Percentiles rank a stretch among this genome's conserved stretches.
These are phyloP conservation scores for Axilococcus clingmanii DNA, from an alignment of 139 green algal species.

Conservation along the genomic window DNA sequence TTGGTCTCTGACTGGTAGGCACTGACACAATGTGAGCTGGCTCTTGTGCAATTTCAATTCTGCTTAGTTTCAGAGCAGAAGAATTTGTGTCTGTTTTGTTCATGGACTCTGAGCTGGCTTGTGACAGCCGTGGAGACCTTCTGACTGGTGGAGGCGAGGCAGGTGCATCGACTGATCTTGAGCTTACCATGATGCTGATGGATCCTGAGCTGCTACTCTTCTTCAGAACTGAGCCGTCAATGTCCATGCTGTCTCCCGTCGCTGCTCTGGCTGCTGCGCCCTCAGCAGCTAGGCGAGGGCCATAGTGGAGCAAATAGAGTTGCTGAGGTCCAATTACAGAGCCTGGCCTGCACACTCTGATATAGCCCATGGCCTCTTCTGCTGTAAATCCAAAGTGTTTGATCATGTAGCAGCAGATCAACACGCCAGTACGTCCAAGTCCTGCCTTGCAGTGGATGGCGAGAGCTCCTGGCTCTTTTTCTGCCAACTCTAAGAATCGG, in stretches of 20 bases:
- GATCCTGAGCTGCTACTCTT: too few species aligned
- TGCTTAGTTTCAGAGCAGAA: not conserved
- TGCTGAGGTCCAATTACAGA: conserved; percentile 91
- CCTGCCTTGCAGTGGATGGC: conserved; percentile 93
- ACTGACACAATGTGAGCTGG: conserved; percentile 1
- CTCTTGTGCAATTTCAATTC: not conserved
- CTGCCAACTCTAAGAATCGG: conserved; percentile 67
- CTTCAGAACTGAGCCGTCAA: too few species aligned
- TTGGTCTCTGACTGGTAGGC: not conserved
- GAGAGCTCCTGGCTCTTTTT: conserved; percentile 56
- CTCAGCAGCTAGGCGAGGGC: conserved; percentile 28
- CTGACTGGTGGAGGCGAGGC: not conserved
- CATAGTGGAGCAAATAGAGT: conserved; percentile 69
- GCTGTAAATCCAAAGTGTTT: conserved; percentile 82
- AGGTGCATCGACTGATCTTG: not conserved
- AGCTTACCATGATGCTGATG: not conserved
- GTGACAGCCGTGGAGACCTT: not conserved
- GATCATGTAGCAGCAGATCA: conserved; percentile 90
- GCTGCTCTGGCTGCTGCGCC: too few species aligned
- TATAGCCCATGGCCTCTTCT: conserved; percentile 85
- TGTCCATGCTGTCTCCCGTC: too few species aligned
- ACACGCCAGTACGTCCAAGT: conserved; percentile 79
- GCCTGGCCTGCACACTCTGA: conserved; percentile 79
- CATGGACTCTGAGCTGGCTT: not conserved
- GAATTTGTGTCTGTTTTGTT: not conserved